Base-by-base conservation (phyloP, 2,329 filamentous ascomycete genomes). In the Orbilia blumenaviensis region DNA sequence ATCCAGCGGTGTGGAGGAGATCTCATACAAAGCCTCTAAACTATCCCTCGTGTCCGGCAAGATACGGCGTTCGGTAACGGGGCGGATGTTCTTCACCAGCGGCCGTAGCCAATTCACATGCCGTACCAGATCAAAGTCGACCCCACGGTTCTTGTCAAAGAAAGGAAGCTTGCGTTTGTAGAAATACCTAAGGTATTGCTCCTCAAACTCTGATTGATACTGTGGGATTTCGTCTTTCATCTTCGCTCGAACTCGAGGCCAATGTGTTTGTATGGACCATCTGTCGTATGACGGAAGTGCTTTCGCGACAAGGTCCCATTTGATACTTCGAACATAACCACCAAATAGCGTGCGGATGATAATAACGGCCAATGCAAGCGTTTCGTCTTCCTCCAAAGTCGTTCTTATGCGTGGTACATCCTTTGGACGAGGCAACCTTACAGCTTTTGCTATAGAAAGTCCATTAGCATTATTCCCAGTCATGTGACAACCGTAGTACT, bases 141-240 rank as follows among this genome's bases (percentile, higher is more conserved):
- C 23, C 25, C 71, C 71, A 12, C 38, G 63, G 23, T 67, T 54
- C 48, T 75, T 75, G 41, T 75, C 71, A 36, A 75, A 75, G 27
- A 75, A 67, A 8, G 71, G 71, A 10, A 75, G 44, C 38, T 63
- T 68, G n/a, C 63, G 56, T 44, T 68, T 67, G 14, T 68, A 75
- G 18, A 75, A 75, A 8, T 60, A 66, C 29, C 71, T 64, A 2
- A 75, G 71, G 41, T 75, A 75, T 23, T 75, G 71, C 34, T 75
- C 71, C 48, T 75, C 71, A 18, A 75, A 75, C 36, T 75, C 71
- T 3, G 71, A 48, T 60, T 75, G 71, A 25, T 75, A 75, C 52
- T 75, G 56, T 10, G 71, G 71, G 36, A 75, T 75, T 42, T 75
- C 71, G 29, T 75, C 71, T 32, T 75, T 75, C 63, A 75, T 68